Percentiles rank a stretch among this genome's conserved stretches.
phyloP scores from a whole-genome alignment of 2,329 filamentous ascomycete species.

The Talaromyces sp. region DNA sequence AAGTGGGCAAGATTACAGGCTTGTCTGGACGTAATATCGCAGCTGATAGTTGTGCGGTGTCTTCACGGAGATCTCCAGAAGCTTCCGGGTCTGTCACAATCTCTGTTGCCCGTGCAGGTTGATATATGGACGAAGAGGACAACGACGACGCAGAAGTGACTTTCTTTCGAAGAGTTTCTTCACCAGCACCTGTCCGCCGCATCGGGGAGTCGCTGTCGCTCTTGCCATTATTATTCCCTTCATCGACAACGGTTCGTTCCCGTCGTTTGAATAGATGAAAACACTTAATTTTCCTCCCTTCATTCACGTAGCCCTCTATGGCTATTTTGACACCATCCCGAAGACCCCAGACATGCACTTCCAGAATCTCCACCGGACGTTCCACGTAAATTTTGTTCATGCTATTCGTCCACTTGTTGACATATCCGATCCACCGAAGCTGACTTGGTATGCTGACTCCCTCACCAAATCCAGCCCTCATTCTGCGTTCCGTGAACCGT shows the following conservation, averaged over 20 bases:
- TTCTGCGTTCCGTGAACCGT: conserved; percentile 73
- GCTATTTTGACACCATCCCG: conserved; percentile 81
- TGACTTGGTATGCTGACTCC: conserved; percentile 94
- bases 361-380: conserved; percentile 73
- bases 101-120: conserved; percentile 13
- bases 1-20: conserved; percentile 67
- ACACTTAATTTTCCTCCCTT: conserved; percentile 76
- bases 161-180: neutral
- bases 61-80: conserved; percentile 24
- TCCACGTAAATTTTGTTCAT: conserved; percentile 74
- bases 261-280: conserved; percentile 71
- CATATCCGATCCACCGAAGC: conserved; percentile 78
- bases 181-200: neutral
- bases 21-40: conserved; percentile 70
- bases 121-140: conserved; percentile 11
- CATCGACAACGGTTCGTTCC: conserved; percentile 56
- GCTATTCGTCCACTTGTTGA: conserved; percentile 74
- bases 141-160: conserved; percentile 11
- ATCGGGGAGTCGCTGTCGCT: neutral
- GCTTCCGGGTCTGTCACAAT: conserved; percentile 30
- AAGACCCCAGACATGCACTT: conserved; percentile 86
- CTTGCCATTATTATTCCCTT: conserved; percentile 44
- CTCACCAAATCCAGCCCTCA: conserved; percentile 81
- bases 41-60: conserved; percentile 58
- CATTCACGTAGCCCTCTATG: conserved; percentile 79